These are phyloP conservation scores for Cutaneotrichosporon cavernicola DNA, from an alignment of 1,284 basidiomycete genomes.

Conservation along the genomic window DNA sequence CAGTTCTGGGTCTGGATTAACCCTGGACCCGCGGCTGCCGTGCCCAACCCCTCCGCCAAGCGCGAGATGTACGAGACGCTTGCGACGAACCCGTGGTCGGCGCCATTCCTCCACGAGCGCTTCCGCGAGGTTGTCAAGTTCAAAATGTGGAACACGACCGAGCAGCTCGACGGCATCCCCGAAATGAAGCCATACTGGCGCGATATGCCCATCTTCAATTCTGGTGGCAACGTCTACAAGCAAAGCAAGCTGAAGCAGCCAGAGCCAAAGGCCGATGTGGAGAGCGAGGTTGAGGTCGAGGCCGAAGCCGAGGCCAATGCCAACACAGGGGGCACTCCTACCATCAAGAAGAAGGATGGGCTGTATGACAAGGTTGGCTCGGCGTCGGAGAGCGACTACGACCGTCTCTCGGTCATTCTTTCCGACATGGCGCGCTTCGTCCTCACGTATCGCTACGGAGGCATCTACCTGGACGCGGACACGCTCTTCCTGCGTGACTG, in stretches of 20 bases:
- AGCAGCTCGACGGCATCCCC: slow-evolving; percentile 74
- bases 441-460: slow-evolving; percentile 78
- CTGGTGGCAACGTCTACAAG: slow-evolving; percentile 65
- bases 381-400: slow-evolving; percentile 69
- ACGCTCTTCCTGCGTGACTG: slow-evolving; percentile 84
- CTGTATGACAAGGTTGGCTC: slow-evolving; percentile 73
- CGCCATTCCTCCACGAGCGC: slow-evolving; percentile 75
- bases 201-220: slow-evolving; percentile 66
- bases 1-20: slow-evolving; percentile 89
- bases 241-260: slow-evolving; percentile 21
- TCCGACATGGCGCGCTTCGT: slow-evolving; percentile 86
- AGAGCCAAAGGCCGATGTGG: slow-evolving; percentile 38
- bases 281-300: slow-evolving; percentile 7
- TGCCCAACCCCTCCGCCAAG: slow-evolving; percentile 69
- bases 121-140: slow-evolving; percentile 79
- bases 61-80: slow-evolving; percentile 68
- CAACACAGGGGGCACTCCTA: slow-evolving; percentile 15
- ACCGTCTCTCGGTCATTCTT: slow-evolving; percentile 74
- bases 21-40: slow-evolving; percentile 63
- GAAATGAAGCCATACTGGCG: slow-evolving; percentile 79
- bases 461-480: slow-evolving; percentile 82
- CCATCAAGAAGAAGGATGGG: slow-evolving; percentile 58
- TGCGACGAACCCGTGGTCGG: slow-evolving; percentile 74
- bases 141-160: slow-evolving; percentile 86
- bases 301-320: slow-evolving; percentile 11